Evolutionary conservation across 768 basidiomycete genomes (phyloP).

Genomic region (Termitomyces sp.): DNA sequence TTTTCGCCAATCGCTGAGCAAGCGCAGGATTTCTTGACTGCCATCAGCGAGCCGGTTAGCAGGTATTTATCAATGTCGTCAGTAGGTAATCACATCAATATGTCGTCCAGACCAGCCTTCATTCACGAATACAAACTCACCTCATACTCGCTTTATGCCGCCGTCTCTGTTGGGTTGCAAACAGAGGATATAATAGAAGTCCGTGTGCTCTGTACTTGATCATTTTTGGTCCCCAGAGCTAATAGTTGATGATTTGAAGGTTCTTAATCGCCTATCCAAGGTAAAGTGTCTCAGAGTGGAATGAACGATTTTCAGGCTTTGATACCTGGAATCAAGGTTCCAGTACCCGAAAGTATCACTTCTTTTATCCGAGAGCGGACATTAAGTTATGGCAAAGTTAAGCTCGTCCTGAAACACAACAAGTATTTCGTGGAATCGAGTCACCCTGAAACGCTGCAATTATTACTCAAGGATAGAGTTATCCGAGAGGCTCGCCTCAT

Average conservation of each 20-base stretch:
- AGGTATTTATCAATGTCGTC: constrained; percentile 53
- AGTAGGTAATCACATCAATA: constrained; percentile 25
- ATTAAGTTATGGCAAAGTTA: constrained; percentile 95
- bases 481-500: constrained; percentile 83
- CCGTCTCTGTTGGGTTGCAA: constrained; percentile 95
- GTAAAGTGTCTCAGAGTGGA: constrained; percentile 24
- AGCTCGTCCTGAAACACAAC: constrained; percentile 96
- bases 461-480: constrained; percentile 77
- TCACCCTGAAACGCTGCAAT: constrained; percentile 88
- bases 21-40: constrained; percentile 97
- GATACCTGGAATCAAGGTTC: constrained; percentile 52
- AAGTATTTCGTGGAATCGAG: constrained; percentile 95
- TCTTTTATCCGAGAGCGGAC: constrained; percentile 91
- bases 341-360: constrained; percentile 83
- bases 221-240: constrained; percentile 12
- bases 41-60: constrained; percentile 98
- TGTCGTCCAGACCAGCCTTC: constrained; percentile 74
- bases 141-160: constrained; percentile 95
- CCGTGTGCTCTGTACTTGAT: constrained; percentile 30
- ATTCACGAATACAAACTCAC: constrained; percentile 99
- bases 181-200: constrained; percentile 99
- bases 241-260: constrained; percentile 37
- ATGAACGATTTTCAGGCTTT: neutral
- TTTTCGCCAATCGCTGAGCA: constrained; percentile 98
- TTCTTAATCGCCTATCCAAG: constrained; percentile 79